phyloP scores from a whole-genome alignment of 371 early-diverging fungal species.

The Lichtheimia hyalospora region DNA sequence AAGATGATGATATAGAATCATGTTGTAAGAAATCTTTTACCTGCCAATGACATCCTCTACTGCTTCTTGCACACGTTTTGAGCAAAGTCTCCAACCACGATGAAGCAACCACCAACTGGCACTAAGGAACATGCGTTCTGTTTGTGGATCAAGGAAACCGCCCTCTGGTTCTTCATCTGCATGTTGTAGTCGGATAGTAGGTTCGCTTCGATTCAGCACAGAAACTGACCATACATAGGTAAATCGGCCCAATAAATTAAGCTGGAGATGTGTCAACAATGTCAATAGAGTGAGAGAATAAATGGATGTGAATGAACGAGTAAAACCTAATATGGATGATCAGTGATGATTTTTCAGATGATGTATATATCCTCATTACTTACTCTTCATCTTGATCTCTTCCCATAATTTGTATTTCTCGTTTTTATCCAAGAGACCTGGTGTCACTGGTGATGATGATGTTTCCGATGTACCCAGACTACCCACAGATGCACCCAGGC shows the following conservation, averaged over 20 bases:
- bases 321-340: slow-evolving; percentile 60
- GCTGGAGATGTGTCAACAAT: slow-evolving; percentile 81
- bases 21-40: slow-evolving; percentile 36
- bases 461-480: not conserved
- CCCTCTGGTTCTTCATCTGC: slow-evolving; percentile 38
- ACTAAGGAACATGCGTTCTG: slow-evolving; percentile 83
- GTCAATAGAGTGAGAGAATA: slow-evolving; percentile 83
- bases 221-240: slow-evolving; percentile 89
- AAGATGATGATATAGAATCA: too few relatives aligned
- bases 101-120: slow-evolving; percentile 92
- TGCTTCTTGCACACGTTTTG: slow-evolving; percentile 62
- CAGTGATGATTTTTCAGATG: not conserved
- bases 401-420: slow-evolving; percentile 84
- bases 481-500: slow-evolving; percentile 18
- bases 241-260: slow-evolving; percentile 89
- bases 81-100: slow-evolving; percentile 81
- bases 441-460: slow-evolving; percentile 7
- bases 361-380: slow-evolving; percentile 3
- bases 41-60: slow-evolving; percentile 66
- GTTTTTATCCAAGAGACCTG: slow-evolving; percentile 45
- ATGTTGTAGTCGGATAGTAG: slow-evolving; percentile 48
- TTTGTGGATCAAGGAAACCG: slow-evolving; percentile 50
- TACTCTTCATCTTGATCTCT: slow-evolving; percentile 83
- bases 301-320: slow-evolving; percentile 76
- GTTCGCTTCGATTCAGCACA: slow-evolving; percentile 51